These are phyloP conservation scores for Pyrenophora seminiperda DNA, from an alignment of 2,329 filamentous ascomycete species.

Conservation along the genomic window DNA sequence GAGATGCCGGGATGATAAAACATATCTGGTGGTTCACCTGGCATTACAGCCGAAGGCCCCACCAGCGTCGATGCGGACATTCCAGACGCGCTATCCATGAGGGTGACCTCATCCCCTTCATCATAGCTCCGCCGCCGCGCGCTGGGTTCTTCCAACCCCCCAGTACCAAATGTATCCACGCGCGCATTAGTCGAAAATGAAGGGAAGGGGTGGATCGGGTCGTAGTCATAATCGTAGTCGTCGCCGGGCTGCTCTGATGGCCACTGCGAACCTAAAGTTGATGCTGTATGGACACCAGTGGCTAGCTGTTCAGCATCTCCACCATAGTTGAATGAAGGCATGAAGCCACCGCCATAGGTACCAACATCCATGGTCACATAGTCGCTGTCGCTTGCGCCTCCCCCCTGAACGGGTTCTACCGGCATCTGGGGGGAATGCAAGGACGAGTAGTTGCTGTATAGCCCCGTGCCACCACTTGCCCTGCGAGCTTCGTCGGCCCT, in stretches of 20 bases:
- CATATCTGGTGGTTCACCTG: slow-evolving; percentile 77
- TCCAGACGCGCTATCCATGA: slow-evolving; percentile 46
- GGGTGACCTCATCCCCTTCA: slow-evolving; percentile 77
- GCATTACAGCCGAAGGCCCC: slow-evolving; percentile 41
- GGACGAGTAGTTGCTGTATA: slow-evolving; percentile 56
- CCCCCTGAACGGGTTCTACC: slow-evolving; percentile 21
- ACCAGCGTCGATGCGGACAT: slow-evolving; percentile 34
- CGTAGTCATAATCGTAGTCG: slow-evolving; percentile 50
- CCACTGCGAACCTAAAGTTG: slow-evolving; percentile 54
- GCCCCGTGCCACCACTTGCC: slow-evolving; percentile 61
- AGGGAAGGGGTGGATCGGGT: slow-evolving; percentile 63
- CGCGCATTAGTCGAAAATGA: slow-evolving; percentile 66
- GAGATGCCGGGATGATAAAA: slow-evolving; percentile 88
- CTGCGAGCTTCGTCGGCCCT: slow-evolving; percentile 63
- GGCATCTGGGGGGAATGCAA: slow-evolving; percentile 52
- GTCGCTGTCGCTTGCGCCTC: slow-evolving; percentile 67
- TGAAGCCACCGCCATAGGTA: slow-evolving; percentile 74
- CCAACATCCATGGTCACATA: slow-evolving; percentile 74
- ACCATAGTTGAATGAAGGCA: slow-evolving; percentile 65
- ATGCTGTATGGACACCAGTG: slow-evolving; percentile 46
- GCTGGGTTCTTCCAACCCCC: slow-evolving; percentile 78
- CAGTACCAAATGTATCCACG: slow-evolving; percentile 88
- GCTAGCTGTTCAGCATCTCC: slow-evolving; percentile 54
- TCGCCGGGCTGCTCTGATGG: slow-evolving; percentile 52
- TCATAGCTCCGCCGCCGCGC: slow-evolving; percentile 82